phyloP scores from a whole-genome alignment of 805 yeast species.

The Scheffersomyces coipomensis region DNA sequence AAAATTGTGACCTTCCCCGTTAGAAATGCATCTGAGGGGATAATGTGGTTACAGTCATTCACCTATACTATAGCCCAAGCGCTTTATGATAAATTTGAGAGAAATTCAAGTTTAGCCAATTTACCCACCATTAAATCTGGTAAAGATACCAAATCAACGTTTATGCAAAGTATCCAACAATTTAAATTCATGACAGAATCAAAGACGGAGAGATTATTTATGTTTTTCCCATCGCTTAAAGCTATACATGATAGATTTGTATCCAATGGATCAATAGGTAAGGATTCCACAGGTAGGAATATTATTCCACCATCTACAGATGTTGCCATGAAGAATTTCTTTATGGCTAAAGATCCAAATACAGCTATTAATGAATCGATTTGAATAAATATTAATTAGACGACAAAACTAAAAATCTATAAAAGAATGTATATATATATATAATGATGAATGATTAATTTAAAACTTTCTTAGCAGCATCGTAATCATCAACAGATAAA shows the following conservation, averaged over 20 bases:
- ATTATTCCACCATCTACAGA: conserved; percentile 53
- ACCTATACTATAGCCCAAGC: conserved; percentile 54
- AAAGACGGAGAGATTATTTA: conserved; percentile 45
- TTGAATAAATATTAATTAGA: neutral
- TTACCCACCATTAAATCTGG: conserved; percentile 59
- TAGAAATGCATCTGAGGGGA: conserved; percentile 44
- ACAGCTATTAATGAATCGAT: conserved; percentile 25
- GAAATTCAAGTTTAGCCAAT: conserved; percentile 55
- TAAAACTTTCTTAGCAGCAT: conserved; percentile 45
- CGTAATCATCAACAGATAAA: conserved; percentile 54
- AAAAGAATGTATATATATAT: neutral
- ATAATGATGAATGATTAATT: neutral
- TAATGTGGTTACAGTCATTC: conserved; percentile 55
- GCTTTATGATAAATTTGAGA: conserved; percentile 53
- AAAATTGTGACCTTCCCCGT: conserved; percentile 52
- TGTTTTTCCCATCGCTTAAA: conserved; percentile 39
- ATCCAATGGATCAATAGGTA: conserved; percentile 31
- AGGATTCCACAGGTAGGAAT: conserved; percentile 42
- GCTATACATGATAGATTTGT: conserved; percentile 25
- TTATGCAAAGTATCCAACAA: conserved; percentile 50
- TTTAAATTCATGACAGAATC: conserved; percentile 56
- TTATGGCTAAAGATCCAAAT: conserved; percentile 50
- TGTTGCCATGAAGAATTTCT: conserved; percentile 43
- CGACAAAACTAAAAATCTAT: no score
- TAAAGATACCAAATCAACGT: conserved; percentile 43